Evolutionary conservation across 441 rosid species (phyloP), one percentile per base, ranked within the genome.

Genomic region (Gossypium laxum): DNA sequence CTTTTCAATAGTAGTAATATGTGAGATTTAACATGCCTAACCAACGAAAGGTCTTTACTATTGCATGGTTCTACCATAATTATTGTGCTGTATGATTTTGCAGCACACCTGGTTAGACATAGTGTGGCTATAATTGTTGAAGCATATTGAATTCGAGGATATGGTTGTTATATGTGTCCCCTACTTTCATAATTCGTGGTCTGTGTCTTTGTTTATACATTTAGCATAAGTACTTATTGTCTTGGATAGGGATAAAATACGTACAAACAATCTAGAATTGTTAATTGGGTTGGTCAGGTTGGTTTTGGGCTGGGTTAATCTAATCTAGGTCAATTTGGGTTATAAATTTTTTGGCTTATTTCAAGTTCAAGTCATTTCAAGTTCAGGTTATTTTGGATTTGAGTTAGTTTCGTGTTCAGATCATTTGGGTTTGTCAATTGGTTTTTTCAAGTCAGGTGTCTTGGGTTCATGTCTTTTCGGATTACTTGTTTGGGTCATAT

Each of bases 1-100:
- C 69, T 83, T 73, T 70, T 68, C 69, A 62, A 68, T 57, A 66
- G 78, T 75, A 65, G 54, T 72, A 72, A 77, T 67, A 81, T 76
- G 99, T 95, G 83, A 88, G 96, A 21, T 41, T 50, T 67, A 63
- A 21, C 24, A 17, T 73, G 17, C 41, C 51, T 19, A 56, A 5
- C 56, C 21, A n/a, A 34, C 0, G 12, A 34, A 58, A 59, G 12
- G 28, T 14, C 15, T 45, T 43, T 22, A 7, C 11, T 70, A 56
- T 7, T 38, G 5, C 67, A 15, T 61, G 52, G 17, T 60, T 24
- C 38, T 54, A 22, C 7, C 61, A 18, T n/a, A 28, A 72, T 2
- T 67, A 15, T 61, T 50, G 4, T 69, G 30, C 62, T 45, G 26
- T 18, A 32, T 32, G 48, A 55, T 48, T 69, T 56, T 61, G 60